Base-by-base conservation (phyloP, 1,284 basidiomycete genomes). In the Trichosporon sp. region DNA sequence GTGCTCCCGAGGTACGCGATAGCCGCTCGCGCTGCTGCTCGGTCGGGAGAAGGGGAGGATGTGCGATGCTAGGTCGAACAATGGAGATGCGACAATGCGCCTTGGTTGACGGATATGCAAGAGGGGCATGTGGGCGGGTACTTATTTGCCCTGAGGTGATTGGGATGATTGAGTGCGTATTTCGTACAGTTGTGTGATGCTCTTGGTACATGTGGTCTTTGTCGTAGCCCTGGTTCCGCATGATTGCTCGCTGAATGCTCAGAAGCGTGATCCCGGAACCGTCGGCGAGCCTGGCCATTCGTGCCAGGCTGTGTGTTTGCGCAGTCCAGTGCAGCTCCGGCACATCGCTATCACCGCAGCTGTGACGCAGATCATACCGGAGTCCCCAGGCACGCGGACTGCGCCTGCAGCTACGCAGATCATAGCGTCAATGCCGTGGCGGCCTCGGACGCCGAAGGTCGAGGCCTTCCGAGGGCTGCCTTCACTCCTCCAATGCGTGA, bases 401-500 rank as follows among this genome's bases (percentile, higher is more conserved):
- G 19, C 19, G 19, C 14, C 16, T 37, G 36, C 36, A n/a, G 19
- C 37, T 44, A 19, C 37, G 36, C 16, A 19, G 37, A 21, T 21
- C 37, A 16, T 44, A n/a, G 36, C 36, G 19, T n/a, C 8, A n/a
- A n/a, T n/a, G 3, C 36, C 14, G 9, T n/a, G n/a, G 16, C 9
- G 40, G 16, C 40, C 40, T 21, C 40, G 40, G 40, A n/a, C 68
- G 27, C 58, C 64, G 27, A 66, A 66, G 6, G 25, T 8, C 25
- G 25, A 27, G 49, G 5, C 2, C 8, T 4, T 13, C 8, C 49
- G 5, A 7, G 16, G 16, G 13, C 4, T 21, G 49, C 9, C 25
- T 5, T 44, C 56, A 67, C 23, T 65, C 64, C 57, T 68, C 67
- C 40, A 68, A 62, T 0, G 67, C 67, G 9, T 68, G 67, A 9